Conservation (phyloP, 139 green algal genomes). For the Tetraselmis chui region DNA sequence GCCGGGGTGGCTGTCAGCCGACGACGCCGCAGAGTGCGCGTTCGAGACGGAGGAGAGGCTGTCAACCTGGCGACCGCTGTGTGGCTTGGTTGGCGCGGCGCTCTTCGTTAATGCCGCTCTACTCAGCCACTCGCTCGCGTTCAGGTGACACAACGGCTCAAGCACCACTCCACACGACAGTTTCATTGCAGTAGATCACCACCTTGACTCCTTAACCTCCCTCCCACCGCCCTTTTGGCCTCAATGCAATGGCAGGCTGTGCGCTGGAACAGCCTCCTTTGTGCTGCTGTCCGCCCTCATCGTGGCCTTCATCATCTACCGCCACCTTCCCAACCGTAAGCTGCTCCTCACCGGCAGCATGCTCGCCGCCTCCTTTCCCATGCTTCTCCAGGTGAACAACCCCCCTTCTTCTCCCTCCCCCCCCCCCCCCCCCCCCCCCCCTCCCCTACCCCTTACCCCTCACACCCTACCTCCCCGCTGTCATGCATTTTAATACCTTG, state of each 20-base stretch:
- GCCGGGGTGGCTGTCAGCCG: background rate
- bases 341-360: background rate
- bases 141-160: too few species aligned
- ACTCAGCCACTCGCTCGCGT: background rate
- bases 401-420: background rate
- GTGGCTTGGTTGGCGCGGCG: background rate
- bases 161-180: too few species aligned
- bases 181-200: too few species aligned
- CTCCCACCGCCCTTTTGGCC: background rate
- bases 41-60: background rate
- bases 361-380: background rate
- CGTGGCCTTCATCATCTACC: background rate
- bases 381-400: background rate
- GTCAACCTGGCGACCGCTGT: background rate
- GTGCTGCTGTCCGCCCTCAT: background rate
- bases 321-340: background rate
- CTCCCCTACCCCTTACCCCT: background rate
- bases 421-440: too few species aligned
- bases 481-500: too few species aligned
- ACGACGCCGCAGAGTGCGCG: background rate
- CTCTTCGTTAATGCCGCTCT: background rate
- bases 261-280: background rate
- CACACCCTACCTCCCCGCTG: background rate
- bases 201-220: too few species aligned
- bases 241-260: too few species aligned